Percentiles rank a stretch among this genome's conserved stretches.
Conservation (phyloP, 148 eudicot genomes). For the Camellia sinensis region DNA sequence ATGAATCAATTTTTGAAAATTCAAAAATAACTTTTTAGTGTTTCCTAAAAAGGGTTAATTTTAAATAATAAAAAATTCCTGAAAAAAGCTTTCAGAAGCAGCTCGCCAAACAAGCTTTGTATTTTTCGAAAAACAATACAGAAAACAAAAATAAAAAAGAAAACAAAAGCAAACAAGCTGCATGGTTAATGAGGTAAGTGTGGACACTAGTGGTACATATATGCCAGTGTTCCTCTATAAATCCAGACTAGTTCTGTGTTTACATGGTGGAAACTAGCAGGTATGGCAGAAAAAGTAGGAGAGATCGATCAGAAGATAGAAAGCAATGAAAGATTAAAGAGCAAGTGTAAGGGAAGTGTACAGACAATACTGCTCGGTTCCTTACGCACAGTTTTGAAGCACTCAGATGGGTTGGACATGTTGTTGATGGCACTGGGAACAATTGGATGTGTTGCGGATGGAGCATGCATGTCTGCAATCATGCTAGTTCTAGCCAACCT, state of each 20-base stretch:
- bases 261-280: neutral
- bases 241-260: too few relatives aligned
- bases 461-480: conserved; percentile 6
- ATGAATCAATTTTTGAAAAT: too few relatives aligned
- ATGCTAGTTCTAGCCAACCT: conserved; percentile 1
- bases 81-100: too few relatives aligned
- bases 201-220: too few relatives aligned
- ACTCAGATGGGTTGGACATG: conserved; percentile 11
- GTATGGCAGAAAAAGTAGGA: neutral
- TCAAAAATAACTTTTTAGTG: too few relatives aligned
- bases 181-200: too few relatives aligned
- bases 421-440: conserved; percentile 10
- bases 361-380: neutral
- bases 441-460: conserved; percentile 7
- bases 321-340: neutral
- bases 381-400: conserved; percentile 4
- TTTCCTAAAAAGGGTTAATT: too few relatives aligned
- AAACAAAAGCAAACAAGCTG: too few relatives aligned
- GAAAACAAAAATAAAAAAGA: too few relatives aligned
- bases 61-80: too few relatives aligned
- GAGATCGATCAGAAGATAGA: neutral
- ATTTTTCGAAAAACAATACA: too few relatives aligned
- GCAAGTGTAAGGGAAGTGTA: neutral
- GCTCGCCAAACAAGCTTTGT: too few relatives aligned
- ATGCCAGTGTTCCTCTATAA: neutral